Percentiles rank a stretch among this genome's conserved stretches.
phyloP scores from a whole-genome alignment of 208 protist species.

The Leishmania tropica region DNA sequence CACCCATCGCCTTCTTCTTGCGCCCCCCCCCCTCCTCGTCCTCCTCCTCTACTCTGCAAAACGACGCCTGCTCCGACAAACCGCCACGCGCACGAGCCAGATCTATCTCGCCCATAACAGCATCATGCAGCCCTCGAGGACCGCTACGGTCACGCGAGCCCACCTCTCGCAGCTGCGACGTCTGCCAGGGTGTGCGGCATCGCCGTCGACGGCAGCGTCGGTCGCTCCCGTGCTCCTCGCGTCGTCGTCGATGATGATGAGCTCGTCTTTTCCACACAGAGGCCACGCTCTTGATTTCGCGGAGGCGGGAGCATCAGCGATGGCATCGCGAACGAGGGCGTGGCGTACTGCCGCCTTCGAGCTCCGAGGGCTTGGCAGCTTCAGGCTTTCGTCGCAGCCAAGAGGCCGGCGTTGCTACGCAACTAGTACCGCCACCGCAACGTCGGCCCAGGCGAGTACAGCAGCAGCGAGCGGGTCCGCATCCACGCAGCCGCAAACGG shows the following conservation, averaged over 20 bases:
- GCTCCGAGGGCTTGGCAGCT: neutral
- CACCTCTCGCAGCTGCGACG: neutral
- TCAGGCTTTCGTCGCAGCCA: neutral
- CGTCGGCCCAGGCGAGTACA: neutral
- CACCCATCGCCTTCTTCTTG: neutral
- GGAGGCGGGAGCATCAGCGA: neutral
- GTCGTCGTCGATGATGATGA: neutral
- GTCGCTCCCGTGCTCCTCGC: neutral
- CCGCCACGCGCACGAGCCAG: neutral
- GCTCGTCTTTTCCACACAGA: neutral
- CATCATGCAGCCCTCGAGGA: neutral
- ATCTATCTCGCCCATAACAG: neutral
- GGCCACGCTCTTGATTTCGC: neutral
- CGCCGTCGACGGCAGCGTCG: neutral
- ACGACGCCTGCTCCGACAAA: neutral
- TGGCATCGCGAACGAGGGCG: neutral
- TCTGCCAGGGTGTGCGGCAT: neutral
- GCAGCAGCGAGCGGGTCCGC: neutral
- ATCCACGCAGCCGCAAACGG: neutral
- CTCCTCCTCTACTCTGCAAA: neutral
- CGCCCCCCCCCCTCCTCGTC: no score
- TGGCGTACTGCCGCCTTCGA: neutral
- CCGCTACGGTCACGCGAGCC: neutral
- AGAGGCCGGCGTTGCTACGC: neutral
- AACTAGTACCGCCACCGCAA: neutral